phyloP scores from a whole-genome alignment of 2,329 filamentous ascomycete species.

The Albophoma yamanashiensis region DNA sequence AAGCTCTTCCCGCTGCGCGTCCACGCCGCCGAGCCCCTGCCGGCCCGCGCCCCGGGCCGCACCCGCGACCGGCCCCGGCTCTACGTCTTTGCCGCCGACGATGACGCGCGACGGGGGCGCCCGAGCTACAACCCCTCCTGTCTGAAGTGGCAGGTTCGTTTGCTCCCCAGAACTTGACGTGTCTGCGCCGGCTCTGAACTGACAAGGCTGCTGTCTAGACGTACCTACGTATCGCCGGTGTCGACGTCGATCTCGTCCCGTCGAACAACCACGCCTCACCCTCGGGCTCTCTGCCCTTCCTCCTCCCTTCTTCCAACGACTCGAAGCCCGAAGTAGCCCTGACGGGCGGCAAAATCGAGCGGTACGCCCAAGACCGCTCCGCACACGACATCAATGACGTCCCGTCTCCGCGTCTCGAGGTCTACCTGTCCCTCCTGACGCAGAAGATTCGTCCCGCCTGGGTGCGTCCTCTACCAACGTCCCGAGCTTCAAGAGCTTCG shows the following conservation, averaged over 20 bases:
- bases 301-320: conserved; percentile 44
- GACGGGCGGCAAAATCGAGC: conserved; percentile 47
- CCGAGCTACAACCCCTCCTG: conserved; percentile 89
- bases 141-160: conserved; percentile 81
- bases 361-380: conserved; percentile 48
- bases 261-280: conserved; percentile 94
- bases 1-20: conserved; percentile 69
- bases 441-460: conserved; percentile 74
- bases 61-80: conserved; percentile 42
- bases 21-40: conserved; percentile 66
- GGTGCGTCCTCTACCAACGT: conserved; percentile 35
- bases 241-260: conserved; percentile 55
- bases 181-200: not conserved
- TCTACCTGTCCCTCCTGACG: conserved; percentile 70
- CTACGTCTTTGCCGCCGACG: conserved; percentile 63
- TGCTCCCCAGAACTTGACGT: not conserved
- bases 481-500: not conserved
- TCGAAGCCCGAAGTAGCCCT: conserved; percentile 41
- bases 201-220: conserved; percentile 39
- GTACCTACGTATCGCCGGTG: conserved; percentile 65
- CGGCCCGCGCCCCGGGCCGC: conserved; percentile 41
- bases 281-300: conserved; percentile 76
- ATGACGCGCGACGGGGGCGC: conserved; percentile 47
- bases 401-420: conserved; percentile 50
- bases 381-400: conserved; percentile 32